These are phyloP conservation scores for Hyphodiscus sp. DNA, from an alignment of 2,329 filamentous ascomycete species.

Conservation along the genomic window DNA sequence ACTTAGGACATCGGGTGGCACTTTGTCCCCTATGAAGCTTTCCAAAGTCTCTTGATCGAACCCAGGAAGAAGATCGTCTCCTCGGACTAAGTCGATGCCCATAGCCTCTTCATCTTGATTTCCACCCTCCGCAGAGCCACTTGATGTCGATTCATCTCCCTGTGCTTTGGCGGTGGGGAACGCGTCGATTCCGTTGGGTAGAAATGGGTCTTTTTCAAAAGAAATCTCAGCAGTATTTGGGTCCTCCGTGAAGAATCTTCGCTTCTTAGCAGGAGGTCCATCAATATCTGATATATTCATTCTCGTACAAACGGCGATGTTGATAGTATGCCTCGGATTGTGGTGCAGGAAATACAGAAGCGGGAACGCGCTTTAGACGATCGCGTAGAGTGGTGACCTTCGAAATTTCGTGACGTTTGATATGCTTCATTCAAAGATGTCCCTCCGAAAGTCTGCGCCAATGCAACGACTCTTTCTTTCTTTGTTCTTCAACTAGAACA, in stretches of 20 bases:
- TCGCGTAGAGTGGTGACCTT: neutral
- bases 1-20: slow-evolving; percentile 42
- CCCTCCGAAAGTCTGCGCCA: neutral
- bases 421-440: neutral
- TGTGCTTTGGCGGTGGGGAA: slow-evolving; percentile 7
- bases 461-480: neutral
- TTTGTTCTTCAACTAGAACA: slow-evolving; percentile 7
- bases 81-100: slow-evolving; percentile 13
- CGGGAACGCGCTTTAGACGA: slow-evolving; percentile 16
- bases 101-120: neutral
- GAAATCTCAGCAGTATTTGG: slow-evolving; percentile 20
- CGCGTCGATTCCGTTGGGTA: slow-evolving; percentile 25
- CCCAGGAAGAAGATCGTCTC: slow-evolving; percentile 17
- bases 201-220: slow-evolving; percentile 11
- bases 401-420: slow-evolving; percentile 12
- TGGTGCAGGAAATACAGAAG: slow-evolving; percentile 6
- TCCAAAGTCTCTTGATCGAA: slow-evolving; percentile 56
- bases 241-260: slow-evolving; percentile 39
- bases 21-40: slow-evolving; percentile 51
- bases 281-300: slow-evolving; percentile 34
- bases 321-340: neutral
- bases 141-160: neutral
- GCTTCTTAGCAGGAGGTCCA: slow-evolving; percentile 42
- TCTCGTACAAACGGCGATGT: neutral
- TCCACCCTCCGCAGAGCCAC: neutral